A percentile compares a stretch with the other conserved stretches of the same genome.
Evolutionary conservation across 768 basidiomycete genomes (phyloP).

Genomic region (Clitopilus passeckerianus): DNA sequence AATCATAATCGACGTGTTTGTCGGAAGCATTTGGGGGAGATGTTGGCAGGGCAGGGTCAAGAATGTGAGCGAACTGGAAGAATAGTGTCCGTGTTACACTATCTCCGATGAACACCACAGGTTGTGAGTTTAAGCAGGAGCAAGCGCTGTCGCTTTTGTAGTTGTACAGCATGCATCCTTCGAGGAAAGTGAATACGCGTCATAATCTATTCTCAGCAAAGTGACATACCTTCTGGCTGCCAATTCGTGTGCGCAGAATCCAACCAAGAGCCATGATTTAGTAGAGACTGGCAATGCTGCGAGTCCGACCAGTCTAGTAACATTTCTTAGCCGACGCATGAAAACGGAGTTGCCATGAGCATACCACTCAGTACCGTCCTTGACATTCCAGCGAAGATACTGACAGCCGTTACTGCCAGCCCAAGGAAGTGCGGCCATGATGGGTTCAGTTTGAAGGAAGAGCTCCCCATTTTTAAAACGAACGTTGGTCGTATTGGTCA

Average conservation of each 20-base stretch:
- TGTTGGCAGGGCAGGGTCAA: constrained; percentile 54
- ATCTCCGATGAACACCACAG: constrained; percentile 79
- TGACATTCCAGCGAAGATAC: constrained; percentile 33
- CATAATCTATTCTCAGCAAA: not conserved
- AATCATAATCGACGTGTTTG: constrained; percentile 65
- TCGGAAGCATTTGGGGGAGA: constrained; percentile 47
- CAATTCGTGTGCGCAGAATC: constrained; percentile 64
- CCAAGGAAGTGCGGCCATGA: constrained; percentile 41
- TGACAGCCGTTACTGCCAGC: constrained; percentile 25
- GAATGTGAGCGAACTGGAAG: constrained; percentile 61
- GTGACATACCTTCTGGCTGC: constrained; percentile 77
- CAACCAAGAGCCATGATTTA: constrained; percentile 76
- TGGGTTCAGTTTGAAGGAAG: constrained; percentile 7
- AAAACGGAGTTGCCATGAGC: not conserved
- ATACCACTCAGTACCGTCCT: constrained; percentile 25
- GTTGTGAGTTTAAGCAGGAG: constrained; percentile 51
- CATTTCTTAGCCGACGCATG: not conserved
- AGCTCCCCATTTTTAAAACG: not conserved
- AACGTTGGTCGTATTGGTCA: not conserved
- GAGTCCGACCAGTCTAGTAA: constrained; percentile 65
- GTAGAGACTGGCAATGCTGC: constrained; percentile 63
- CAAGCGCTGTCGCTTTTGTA: constrained; percentile 54
- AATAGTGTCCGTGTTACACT: constrained; percentile 78
- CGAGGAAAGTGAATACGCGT: constrained; percentile 2
- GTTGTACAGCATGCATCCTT: constrained; percentile 77